These are phyloP conservation scores for Sordariomycetes sp. DNA, from an alignment of 2,329 filamentous ascomycete genomes.

Conservation along the genomic window DNA sequence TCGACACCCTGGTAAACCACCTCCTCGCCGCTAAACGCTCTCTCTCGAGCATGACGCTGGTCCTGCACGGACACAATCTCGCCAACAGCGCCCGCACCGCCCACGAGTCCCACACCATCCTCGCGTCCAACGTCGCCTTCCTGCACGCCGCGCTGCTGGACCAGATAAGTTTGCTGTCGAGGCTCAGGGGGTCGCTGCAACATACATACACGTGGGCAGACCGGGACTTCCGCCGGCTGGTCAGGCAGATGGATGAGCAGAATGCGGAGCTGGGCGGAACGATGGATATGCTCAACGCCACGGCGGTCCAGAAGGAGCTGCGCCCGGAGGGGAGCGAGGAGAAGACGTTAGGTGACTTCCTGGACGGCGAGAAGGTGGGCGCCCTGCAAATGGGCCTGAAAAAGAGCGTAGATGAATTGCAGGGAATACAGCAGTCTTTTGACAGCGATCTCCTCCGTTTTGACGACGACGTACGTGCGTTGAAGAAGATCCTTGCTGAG, in stretches of 20 bases:
- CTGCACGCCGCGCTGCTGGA: slow-evolving; percentile 52
- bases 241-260: slow-evolving; percentile 57
- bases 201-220: slow-evolving; percentile 48
- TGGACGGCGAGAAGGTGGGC: slow-evolving; percentile 63
- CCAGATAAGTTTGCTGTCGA: slow-evolving; percentile 42
- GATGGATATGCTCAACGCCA: slow-evolving; percentile 54
- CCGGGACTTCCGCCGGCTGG: slow-evolving; percentile 50
- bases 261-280: slow-evolving; percentile 57
- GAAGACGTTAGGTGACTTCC: slow-evolving; percentile 64
- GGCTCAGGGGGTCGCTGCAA: slow-evolving; percentile 41
- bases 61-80: slow-evolving; percentile 80
- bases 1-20: slow-evolving; percentile 75
- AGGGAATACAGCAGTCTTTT: slow-evolving; percentile 62
- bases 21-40: slow-evolving; percentile 83
- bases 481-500: slow-evolving; percentile 46
- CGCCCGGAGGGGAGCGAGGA: slow-evolving; percentile 48
- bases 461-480: slow-evolving; percentile 60
- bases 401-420: slow-evolving; percentile 60
- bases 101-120: slow-evolving; percentile 69
- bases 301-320: slow-evolving; percentile 54
- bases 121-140: slow-evolving; percentile 62
- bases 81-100: slow-evolving; percentile 66
- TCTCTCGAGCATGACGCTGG: slow-evolving; percentile 71
- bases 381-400: slow-evolving; percentile 58
- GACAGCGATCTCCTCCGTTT: slow-evolving; percentile 68